phyloP scores from a whole-genome alignment of 495 filamentous ascomycete species.

The Penicillium bialowiezense region DNA sequence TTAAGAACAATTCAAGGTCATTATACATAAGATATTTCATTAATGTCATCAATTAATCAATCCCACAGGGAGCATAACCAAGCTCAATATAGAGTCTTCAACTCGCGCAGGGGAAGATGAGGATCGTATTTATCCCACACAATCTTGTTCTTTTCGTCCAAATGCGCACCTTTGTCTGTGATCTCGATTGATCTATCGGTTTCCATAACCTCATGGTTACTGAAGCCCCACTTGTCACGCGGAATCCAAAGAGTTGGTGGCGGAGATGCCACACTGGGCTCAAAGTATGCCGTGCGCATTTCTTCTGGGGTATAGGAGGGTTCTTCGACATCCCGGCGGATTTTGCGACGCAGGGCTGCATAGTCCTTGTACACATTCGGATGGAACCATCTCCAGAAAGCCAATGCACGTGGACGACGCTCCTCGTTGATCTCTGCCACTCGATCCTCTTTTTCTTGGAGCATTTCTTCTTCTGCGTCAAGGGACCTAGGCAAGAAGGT shows the following conservation, averaged over 20 bases:
- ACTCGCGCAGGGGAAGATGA: constrained; percentile 36
- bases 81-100: constrained; percentile 37
- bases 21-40: not conserved
- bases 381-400: constrained; percentile 67
- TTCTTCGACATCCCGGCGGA: constrained; percentile 57
- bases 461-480: constrained; percentile 43
- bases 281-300: constrained; percentile 56
- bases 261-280: constrained; percentile 61
- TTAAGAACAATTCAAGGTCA: no score
- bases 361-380: constrained; percentile 76
- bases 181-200: constrained; percentile 51
- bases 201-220: constrained; percentile 58
- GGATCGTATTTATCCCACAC: constrained; percentile 54
- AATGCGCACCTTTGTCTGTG: constrained; percentile 62
- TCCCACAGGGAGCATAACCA: not conserved
- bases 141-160: constrained; percentile 61
- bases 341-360: constrained; percentile 61
- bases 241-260: constrained; percentile 70
- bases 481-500: constrained; percentile 66
- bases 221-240: constrained; percentile 62
- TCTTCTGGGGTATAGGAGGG: constrained; percentile 55
- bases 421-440: constrained; percentile 21
- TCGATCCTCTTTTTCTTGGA: constrained; percentile 36
- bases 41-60: constrained; percentile 4
- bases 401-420: constrained; percentile 21